Percentiles rank a stretch among this genome's conserved stretches.
Conservation (phyloP, 2,329 filamentous ascomycete species). For the Trichoderma lentiforme region DNA sequence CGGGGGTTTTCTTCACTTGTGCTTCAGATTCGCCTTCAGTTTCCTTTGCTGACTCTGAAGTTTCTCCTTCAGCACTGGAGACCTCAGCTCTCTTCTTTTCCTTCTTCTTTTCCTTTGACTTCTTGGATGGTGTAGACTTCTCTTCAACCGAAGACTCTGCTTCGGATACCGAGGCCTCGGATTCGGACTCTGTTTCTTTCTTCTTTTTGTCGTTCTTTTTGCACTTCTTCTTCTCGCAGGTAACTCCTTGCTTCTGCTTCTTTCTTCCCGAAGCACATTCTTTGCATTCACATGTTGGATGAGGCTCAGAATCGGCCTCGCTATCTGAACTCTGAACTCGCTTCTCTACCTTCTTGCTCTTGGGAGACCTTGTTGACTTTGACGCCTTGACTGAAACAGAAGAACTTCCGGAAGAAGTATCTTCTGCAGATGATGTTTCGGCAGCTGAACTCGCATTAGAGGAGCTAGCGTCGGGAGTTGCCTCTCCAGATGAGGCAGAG, state of each 20-base stretch:
- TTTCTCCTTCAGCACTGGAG: conserved; percentile 12
- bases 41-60: conserved; percentile 17
- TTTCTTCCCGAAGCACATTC: conserved; percentile 23
- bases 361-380: conserved; percentile 21
- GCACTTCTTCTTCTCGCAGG: conserved; percentile 21
- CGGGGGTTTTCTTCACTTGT: background rate
- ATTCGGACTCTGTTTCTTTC: conserved; percentile 4
- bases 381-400: conserved; percentile 23
- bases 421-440: conserved; percentile 22
- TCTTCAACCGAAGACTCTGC: conserved; percentile 17
- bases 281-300: conserved; percentile 32
- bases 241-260: conserved; percentile 9
- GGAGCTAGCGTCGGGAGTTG: conserved; percentile 7
- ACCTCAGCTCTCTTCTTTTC: conserved; percentile 7
- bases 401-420: conserved; percentile 21
- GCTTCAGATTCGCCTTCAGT: conserved; percentile 12
- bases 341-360: conserved; percentile 22
- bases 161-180: conserved; percentile 23
- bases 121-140: conserved; percentile 12
- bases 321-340: conserved; percentile 24
- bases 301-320: conserved; percentile 33
- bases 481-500: conserved; percentile 23
- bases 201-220: conserved; percentile 23
- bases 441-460: conserved; percentile 2
- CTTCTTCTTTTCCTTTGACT: conserved; percentile 6